Base-by-base conservation (phyloP, 2,329 filamentous ascomycete genomes). In the Apiospora marii region DNA sequence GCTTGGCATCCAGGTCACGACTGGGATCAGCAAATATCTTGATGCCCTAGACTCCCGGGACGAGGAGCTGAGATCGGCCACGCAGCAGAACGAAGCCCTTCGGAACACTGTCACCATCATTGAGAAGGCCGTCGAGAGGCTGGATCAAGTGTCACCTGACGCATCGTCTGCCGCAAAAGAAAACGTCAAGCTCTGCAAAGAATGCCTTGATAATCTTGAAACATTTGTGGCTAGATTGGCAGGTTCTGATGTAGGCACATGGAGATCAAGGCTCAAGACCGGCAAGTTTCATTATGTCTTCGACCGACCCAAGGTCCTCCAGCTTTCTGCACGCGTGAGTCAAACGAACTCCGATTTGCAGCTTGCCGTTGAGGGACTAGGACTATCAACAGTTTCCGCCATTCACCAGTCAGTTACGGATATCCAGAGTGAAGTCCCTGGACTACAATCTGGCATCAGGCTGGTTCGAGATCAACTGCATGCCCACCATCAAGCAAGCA, bases 1-100 rank as follows among this genome's bases (percentile, higher is more conserved):
- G 6, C 75, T 75, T 1, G 72, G 75, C 22, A 51, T 76, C 4
- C 71, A 74, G 64, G 71, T 74, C 43, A 49, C 69, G 3, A 49
- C 70, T n/a, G 74, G 75, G 16, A 68, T 75, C 16, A 53, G 41
- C 10, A n/a, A 71, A 7, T 76, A 74, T 41, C 43, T 75, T 0
- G 51, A 75, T 22, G 73, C 72, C 3, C 30, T 76, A 16, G 72
- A 73, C 7, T 70, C 51, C 44, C 70, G 74, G 27, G 3, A 19
- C 10, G 73, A 73, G 30, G 74, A 74, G n/a, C 58, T 75, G 13
- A 46, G 30, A 1, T 72, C 48, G 10, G 67, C 49, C 3, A 64
- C 61, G 14, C 30, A 24, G 48, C 34, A 71, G 70, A 64, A 67
- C 1, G 48, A 67, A 4, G 24, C 27, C 7, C 51, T 53, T 2